Evolutionary conservation across 129 eudicot genomes (phyloP).

Genomic region (Silybum marianum): DNA sequence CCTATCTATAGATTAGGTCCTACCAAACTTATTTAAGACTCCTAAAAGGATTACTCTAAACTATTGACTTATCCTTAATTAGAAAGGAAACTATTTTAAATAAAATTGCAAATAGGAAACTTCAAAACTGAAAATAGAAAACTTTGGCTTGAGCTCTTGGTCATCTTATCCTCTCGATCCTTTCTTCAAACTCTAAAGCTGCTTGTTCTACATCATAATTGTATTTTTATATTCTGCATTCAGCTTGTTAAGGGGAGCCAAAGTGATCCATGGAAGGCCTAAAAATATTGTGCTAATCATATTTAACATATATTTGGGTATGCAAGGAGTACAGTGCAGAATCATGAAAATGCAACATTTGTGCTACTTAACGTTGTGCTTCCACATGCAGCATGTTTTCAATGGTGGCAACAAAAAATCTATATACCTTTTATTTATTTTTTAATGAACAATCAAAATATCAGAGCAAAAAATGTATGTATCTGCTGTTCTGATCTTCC

Average conservation of each 20-base stretch:
- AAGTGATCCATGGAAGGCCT: slow-evolving; percentile 2
- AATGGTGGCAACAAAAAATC: neutral
- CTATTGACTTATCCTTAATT: too few relatives aligned
- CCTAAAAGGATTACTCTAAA: too few relatives aligned
- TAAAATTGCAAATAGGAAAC: too few relatives aligned
- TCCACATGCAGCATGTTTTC: slow-evolving; percentile 5
- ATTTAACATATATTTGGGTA: neutral
- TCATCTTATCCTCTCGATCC: too few relatives aligned
- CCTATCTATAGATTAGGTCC: too few relatives aligned
- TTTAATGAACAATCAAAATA: neutral
- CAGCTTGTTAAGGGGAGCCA: neutral
- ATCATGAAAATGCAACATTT: slow-evolving; percentile 2
- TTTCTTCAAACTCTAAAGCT: too few relatives aligned
- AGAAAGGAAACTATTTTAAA: too few relatives aligned
- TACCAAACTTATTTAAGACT: too few relatives aligned
- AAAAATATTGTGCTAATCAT: neutral
- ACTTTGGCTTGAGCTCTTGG: too few relatives aligned
- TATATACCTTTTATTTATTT: neutral
- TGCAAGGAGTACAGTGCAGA: neutral
- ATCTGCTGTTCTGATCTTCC: neutral
- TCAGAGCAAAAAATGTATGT: neutral
- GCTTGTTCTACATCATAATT: too few relatives aligned
- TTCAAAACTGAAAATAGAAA: too few relatives aligned
- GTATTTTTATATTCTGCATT: neutral
- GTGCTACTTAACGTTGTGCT: neutral